Evolutionary conservation across 148 eudicot species (phyloP).

Genomic region (Silene uniflora): DNA sequence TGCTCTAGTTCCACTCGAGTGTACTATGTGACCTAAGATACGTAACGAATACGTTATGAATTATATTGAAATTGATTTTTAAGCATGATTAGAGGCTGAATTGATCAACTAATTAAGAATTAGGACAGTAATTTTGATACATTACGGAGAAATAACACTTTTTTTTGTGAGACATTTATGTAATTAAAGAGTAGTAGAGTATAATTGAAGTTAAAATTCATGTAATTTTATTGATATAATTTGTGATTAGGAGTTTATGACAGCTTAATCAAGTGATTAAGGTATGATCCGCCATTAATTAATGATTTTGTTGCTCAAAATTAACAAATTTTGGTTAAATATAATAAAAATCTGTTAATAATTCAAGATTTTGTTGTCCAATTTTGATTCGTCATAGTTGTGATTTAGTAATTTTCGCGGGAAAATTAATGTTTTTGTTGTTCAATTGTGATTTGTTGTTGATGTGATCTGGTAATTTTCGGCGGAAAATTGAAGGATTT

Average conservation of each 20-base stretch:
- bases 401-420: background rate
- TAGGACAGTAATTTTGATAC: no score
- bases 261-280: background rate
- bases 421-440: background rate
- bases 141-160: no score
- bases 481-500: constrained; percentile 50
- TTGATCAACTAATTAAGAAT: no score
- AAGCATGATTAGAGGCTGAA: no score
- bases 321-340: background rate
- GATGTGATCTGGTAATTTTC: constrained; percentile 72
- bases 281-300: background rate
- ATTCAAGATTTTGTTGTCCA: background rate
- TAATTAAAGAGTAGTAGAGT: background rate
- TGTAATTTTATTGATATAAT: background rate
- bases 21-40: no score
- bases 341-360: background rate
- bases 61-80: no score
- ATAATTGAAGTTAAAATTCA: background rate
- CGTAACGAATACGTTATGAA: no score
- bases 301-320: background rate
- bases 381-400: background rate
- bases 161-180: no score
- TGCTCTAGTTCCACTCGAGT: no score
- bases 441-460: constrained; percentile 7
- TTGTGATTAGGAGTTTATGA: background rate